Evolutionary conservation across 768 basidiomycete genomes (phyloP), one percentile per base, ranked within the genome.

Genomic region (Leccinum aurantiacum): DNA sequence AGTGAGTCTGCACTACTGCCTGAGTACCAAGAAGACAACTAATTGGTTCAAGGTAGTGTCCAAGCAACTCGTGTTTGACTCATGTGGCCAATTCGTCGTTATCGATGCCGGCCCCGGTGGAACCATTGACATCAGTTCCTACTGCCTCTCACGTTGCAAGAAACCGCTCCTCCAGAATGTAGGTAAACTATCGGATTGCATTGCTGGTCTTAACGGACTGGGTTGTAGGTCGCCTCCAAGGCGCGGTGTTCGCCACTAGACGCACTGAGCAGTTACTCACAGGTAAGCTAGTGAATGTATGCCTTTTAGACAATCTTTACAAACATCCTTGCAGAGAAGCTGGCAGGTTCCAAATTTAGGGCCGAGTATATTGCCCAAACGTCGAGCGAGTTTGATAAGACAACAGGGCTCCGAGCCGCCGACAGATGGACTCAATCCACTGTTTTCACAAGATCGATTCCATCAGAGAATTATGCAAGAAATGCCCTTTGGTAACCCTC

Each of bases 71-170:
- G 41, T 17, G 19, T 46, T 46, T 37, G 22, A 49, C 25, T 85
- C 4, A 71, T 83, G 59, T 29, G 27, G 27, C 27, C 27, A 29
- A 29, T 29, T 29, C 27, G 27, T 29, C 27, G 74, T 87, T 35
- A 79, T 86, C 17, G 84, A 87, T 59, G 84, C 84, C 4, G 85
- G 86, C 8, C 1, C 70, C 3, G 84, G 84, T 47, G 86, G 84
- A n/a, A 87, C 84, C 0, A 74, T 87, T 35, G 85, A 88, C 60
- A 73, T 87, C 44, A 85, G 82, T 59, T 75, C 81, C 14, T 88
- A 87, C 58, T 76, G 2, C 57, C 72, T 1, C 60, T 65, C 4
- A 63, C 69, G 1, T 78, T 83, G 33, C 78, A 82, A 57, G 85
- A 86, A 67, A 78, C 83, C 25, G 79, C 82, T 2, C 76, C 77